Base-by-base conservation (phyloP, 2,329 filamentous ascomycete species). In the Endoconidiophora laricicola region DNA sequence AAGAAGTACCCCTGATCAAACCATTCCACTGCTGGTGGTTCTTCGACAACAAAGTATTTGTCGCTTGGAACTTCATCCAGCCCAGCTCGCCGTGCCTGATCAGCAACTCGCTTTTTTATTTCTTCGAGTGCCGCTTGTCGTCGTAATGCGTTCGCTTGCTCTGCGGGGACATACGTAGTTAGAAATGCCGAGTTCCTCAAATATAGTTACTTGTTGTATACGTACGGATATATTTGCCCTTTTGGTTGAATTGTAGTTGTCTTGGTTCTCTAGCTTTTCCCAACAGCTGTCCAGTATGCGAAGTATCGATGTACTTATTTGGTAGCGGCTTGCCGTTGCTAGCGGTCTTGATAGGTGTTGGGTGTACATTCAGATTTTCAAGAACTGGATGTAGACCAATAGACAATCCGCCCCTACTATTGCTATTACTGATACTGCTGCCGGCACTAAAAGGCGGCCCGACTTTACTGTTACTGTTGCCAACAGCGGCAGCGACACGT, bases 61-160 rank as follows among this genome's bases (percentile, higher is more conserved):
- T 98, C 90, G 45, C 83, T 79, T 54, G 93, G 82, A 26, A 86
- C 66, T 57, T 90, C 90, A 62, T 96, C 90, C 55, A 96, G 85
- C 44, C 87, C 88, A n/a, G 83, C 86, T 62, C 87, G 90, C 53
- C 88, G 77, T 9, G 87, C 83, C 58, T 86, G 81, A 57, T 83
- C 83, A 1, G 90, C 90, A 57, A 98, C 93, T 50, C 83, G 77
- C 69, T 83, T 88, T 66, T 96, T 96, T 79, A 98, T 90, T 55
- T 82, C 82, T 69, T 98, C 93, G 24, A 98, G 71, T 46, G 83
- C 82, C 40, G 83, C 86, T 65, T 95, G 88, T 54, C 86, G 78
- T 55, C 91, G 81, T 48, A 95, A 69, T 51, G 88, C 88, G 62
- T 86, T 90, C 6, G 85, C 91, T 65, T 96, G 90, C 56, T 87